A percentile compares a stretch with the other conserved stretches of the same genome.
Conservation (phyloP, 2,329 filamentous ascomycete species). For the Sporothrix euskadiensis region DNA sequence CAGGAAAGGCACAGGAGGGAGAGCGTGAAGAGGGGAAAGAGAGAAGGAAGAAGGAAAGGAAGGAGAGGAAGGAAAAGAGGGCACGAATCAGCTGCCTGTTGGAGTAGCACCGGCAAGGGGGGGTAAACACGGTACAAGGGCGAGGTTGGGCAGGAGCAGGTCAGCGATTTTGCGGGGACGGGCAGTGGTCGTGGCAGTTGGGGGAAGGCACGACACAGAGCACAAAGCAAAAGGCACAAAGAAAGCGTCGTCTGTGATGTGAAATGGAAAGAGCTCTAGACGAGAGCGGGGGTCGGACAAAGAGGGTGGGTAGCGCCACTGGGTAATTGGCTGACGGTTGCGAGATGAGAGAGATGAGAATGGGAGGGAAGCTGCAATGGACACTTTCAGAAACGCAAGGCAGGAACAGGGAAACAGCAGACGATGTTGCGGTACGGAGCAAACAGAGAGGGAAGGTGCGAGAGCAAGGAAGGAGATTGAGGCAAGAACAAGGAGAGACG, state of each 20-base stretch:
- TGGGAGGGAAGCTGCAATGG: not conserved
- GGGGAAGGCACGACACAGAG: constrained; percentile 16
- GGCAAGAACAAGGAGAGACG: not conserved
- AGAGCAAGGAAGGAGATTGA: not conserved
- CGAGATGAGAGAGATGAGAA: no score
- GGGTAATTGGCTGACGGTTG: constrained; percentile 36
- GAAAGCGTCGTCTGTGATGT: not conserved
- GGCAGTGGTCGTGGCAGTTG: constrained; percentile 21
- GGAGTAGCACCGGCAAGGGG: constrained; percentile 22
- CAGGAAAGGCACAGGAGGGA: no score
- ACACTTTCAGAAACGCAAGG: not conserved
- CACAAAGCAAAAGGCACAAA: not conserved
- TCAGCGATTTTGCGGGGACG: constrained; percentile 5
- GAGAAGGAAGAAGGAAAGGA: not conserved
- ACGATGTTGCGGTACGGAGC: not conserved
- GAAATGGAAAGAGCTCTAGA: not conserved
- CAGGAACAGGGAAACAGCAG: not conserved
- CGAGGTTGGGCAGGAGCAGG: not conserved
- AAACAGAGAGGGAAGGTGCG: not conserved
- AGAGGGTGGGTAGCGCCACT: constrained; percentile 38
- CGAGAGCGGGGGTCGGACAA: constrained; percentile 15
- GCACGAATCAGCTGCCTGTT: constrained; percentile 22
- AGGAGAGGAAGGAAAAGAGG: not conserved
- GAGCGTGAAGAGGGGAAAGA: not conserved
- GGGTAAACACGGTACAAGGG: constrained; percentile 22